These are phyloP conservation scores for Cerrena zonata DNA, from an alignment of 1,284 basidiomycete genomes.

Conservation along the genomic window DNA sequence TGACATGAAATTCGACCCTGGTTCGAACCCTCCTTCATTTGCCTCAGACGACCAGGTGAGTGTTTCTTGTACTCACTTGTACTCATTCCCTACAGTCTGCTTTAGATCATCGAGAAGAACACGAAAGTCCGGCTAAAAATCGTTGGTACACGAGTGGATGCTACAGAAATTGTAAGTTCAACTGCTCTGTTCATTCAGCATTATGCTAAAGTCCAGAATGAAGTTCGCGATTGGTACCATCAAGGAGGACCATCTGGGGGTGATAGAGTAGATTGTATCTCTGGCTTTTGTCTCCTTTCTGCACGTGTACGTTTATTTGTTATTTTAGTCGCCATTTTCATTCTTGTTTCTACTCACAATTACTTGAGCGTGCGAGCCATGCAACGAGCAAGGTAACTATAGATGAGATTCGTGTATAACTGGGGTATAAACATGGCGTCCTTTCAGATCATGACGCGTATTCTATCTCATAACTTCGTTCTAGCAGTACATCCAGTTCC, in stretches of 20 bases:
- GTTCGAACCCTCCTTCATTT: slow-evolving; percentile 87
- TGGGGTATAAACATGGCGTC: no score
- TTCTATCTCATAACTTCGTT: no score
- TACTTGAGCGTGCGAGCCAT: no score
- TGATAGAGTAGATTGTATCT: slow-evolving; percentile 51
- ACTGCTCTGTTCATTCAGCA: background rate
- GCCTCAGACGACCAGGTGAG: slow-evolving; percentile 80
- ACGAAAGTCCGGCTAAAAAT: slow-evolving; percentile 91
- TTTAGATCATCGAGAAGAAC: slow-evolving; percentile 86
- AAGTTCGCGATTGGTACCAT: slow-evolving; percentile 91
- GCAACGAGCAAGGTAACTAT: no score
- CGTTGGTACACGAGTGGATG: slow-evolving; percentile 93
- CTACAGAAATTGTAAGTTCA: slow-evolving; percentile 85
- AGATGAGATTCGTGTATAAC: no score
- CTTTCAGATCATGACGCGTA: no score
- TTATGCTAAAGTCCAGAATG: background rate
- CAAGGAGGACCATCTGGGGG: slow-evolving; percentile 90
- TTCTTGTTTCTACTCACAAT: no score
- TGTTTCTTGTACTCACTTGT: background rate
- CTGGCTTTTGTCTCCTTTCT: background rate
- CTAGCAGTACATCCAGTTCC: no score
- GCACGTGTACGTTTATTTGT: background rate
- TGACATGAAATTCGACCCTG: slow-evolving; percentile 88
- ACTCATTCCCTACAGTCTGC: background rate
- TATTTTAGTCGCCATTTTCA: no score